These are phyloP conservation scores for Fomitopsis pulvina DNA, from an alignment of 768 basidiomycete species.

Conservation along the genomic window DNA sequence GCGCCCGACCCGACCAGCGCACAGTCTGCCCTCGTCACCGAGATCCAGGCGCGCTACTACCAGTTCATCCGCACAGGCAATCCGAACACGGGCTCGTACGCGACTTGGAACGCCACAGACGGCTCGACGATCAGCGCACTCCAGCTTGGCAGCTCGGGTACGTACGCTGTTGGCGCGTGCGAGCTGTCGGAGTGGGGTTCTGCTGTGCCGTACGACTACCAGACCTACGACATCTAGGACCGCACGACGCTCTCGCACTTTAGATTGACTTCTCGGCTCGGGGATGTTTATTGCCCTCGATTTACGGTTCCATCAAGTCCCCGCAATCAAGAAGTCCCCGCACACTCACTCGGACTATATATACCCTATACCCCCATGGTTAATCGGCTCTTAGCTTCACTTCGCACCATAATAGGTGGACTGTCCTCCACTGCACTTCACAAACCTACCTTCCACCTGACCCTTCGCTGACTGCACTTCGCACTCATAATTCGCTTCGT, in stretches of 20 bases:
- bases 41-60: slow-evolving; percentile 56
- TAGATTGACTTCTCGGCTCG: too few relatives aligned
- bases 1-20: slow-evolving; percentile 44
- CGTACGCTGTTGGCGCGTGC: slow-evolving; percentile 51
- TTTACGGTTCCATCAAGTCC: too few relatives aligned
- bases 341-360: background rate
- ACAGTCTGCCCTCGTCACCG: slow-evolving; percentile 52
- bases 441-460: background rate
- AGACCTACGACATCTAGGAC: slow-evolving; percentile 36
- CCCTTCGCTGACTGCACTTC: background rate
- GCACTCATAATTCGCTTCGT: background rate
- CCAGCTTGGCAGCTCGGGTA: slow-evolving; percentile 52
- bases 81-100: slow-evolving; percentile 46
- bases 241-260: background rate
- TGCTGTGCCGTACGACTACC: slow-evolving; percentile 63
- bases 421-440: background rate
- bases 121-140: slow-evolving; percentile 48
- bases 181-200: slow-evolving; percentile 63
- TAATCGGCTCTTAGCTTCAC: background rate
- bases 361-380: slow-evolving; percentile 1
- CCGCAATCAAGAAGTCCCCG: too few relatives aligned
- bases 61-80: slow-evolving; percentile 56
- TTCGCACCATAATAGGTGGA: background rate
- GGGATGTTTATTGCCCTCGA: too few relatives aligned
- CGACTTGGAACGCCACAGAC: slow-evolving; percentile 49